Base-by-base conservation (phyloP, 2,329 filamentous ascomycete species). In the Aureobasidium zeae region DNA sequence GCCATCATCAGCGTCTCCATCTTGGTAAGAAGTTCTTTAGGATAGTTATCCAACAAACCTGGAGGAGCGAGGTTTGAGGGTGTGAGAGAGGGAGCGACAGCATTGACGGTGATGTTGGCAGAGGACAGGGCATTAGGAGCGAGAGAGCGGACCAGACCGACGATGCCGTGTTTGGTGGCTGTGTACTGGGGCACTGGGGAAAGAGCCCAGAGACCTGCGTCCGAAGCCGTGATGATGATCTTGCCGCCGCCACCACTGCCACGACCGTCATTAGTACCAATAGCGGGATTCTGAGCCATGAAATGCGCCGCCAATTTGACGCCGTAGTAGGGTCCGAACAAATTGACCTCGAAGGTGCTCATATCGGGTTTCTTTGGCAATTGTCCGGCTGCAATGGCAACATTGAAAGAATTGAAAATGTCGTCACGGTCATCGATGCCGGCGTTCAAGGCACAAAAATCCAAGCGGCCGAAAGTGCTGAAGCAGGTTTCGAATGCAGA, bases 91-190 rank as follows among this genome's bases (percentile, higher is more conserved):
- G 64, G 64, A 41, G 63, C 66, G 19, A 65, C 57, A 12, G 62
- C 61, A 47, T 67, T 67, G 6, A 67, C 55, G 2, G 57, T 61
- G 38, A 67, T 61, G 33, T 55, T 52, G 6, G 10, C 21, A 28
- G 60, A 54, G 13, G 55, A 48, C n/a, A n/a, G n/a, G n/a, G 65
- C 56, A 0, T 55, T 49, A 0, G 62, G 58, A 1, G 55, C 63
- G 1, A 63, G 48, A 13, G 58, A 53, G 10, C 64, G 58, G 5
- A 59, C 56, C 15, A 69, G 52, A 6, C 63, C 65, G 1, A 69
- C 52, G 11, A 69, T 52, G 6, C 57, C 66, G 49, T 67, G 64
- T 49, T 70, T 69, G 17, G 58, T 56, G 11, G 64, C 60, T 1
- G 60, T 60, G 47, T 69, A 70, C 46, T 66, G 60, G 0, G 66